Evolutionary conservation across 2,329 filamentous ascomycete species (phyloP), one percentile per base, ranked within the genome.

Genomic region (Cladosporium sp.): DNA sequence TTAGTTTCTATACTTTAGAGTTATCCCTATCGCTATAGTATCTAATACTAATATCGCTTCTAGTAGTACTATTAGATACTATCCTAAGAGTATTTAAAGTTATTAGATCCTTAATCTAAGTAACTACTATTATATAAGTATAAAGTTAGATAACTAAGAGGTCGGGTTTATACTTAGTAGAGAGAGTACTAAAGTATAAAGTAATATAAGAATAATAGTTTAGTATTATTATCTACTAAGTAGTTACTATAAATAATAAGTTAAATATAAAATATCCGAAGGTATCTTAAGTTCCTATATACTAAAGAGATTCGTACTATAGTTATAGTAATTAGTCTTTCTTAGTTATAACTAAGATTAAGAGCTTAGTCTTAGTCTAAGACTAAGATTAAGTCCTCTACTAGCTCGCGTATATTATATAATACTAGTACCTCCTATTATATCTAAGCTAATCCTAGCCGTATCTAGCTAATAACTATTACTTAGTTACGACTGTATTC

Each of bases 191-290:
- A 24, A 48, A 48, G 44, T 15, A 13, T 20, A 13, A 42, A 20
- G 39, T 20, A 42, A 45, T 12, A 17, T 28, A 28, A 9, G 8
- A 34, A 17, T 34, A 48, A 34, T 32, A 19, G 24, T 32, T 48
- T 10, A 12, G 24, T 48, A 32, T 48, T 17, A 12, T 15, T 28
- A 5, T 48, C 3, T n/a, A 37, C 35, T 12, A 48, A 48, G 24
- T 19, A 48, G 44, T 48, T 19, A 48, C 44, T 48, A 48, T 48
- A 19, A 48, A 48, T 17, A 48, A 32, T 48, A 19, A 48, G 44
- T 48, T 48, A 19, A 34, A 32, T 34, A 48, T 17, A 48, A 25
- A 24, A 34, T 10, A 32, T 32, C 19, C 17, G 10, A 32, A 32
- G 25, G 9, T 10, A 32, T 48, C 44, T 25, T 48, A 19, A 28